These are phyloP conservation scores for Paramecium sexaurelia DNA, from an alignment of 73 alveolate species.

Conservation along the genomic window DNA sequence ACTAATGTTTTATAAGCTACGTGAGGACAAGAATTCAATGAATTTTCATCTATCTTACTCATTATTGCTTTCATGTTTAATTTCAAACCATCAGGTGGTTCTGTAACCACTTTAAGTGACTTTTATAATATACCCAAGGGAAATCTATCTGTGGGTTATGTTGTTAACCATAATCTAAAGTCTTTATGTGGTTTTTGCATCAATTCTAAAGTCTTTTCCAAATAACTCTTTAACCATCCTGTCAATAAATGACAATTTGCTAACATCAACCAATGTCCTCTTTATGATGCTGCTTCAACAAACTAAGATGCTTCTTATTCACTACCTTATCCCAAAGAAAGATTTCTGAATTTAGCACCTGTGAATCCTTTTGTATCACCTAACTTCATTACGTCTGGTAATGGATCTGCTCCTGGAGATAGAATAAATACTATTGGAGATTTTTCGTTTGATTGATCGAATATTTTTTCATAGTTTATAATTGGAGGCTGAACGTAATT, in stretches of 20 bases:
- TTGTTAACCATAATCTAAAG: constrained; percentile 97
- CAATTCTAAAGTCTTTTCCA: constrained; percentile 92
- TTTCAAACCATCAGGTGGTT: constrained; percentile 96
- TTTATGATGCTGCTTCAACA: constrained; percentile 84
- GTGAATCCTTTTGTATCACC: constrained; percentile 71
- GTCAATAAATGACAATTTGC: constrained; percentile 98
- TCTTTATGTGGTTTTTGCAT: constrained; percentile 81
- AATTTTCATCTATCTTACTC: constrained; percentile 88
- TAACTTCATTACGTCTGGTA: background rate
- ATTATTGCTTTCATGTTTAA: constrained; percentile 85
- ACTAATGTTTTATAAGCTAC: constrained; percentile 90
- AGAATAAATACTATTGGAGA: constrained; percentile 94
- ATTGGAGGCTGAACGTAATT: constrained; percentile 87
- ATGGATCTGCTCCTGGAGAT: constrained; percentile 99
- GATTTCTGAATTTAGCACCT: constrained; percentile 83
- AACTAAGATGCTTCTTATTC: constrained; percentile 90
- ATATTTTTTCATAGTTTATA: constrained; percentile 91
- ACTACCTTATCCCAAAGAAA: constrained; percentile 92
- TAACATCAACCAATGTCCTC: constrained; percentile 96
- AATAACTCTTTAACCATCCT: constrained; percentile 88
- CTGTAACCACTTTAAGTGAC: constrained; percentile 94
- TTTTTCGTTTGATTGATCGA: constrained; percentile 91
- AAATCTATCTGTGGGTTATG: constrained; percentile 91
- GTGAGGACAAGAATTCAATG: constrained; percentile 84
- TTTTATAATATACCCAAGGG: constrained; percentile 96